Conservation (phyloP, 176 grass and related monocot genomes). For the Eremochloa ophiuroides region DNA sequence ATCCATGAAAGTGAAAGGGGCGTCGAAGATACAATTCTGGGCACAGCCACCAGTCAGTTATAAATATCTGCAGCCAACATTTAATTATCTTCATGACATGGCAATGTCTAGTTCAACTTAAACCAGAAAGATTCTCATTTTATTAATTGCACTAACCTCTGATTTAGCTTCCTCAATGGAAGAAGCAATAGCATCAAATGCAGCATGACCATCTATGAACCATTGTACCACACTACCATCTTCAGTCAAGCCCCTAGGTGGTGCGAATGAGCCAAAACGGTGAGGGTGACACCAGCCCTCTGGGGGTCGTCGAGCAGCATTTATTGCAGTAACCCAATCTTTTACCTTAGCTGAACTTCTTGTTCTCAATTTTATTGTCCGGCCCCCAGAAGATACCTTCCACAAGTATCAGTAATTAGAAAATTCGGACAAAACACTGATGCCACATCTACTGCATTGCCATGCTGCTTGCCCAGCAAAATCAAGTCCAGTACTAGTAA, state of each 20-base stretch:
- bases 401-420: not conserved
- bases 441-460: not conserved
- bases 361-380: constrained; percentile 57
- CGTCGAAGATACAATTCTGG: constrained; percentile 80
- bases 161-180: constrained; percentile 83
- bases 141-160: constrained; percentile 45
- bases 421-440: not conserved
- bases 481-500: not conserved
- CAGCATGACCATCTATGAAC: constrained; percentile 80
- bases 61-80: constrained; percentile 73
- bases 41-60: constrained; percentile 91
- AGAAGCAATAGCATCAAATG: constrained; percentile 77
- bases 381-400: constrained; percentile 63
- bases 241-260: constrained; percentile 70
- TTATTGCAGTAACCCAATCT: constrained; percentile 76
- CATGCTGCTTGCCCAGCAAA: constrained; percentile 8
- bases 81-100: constrained; percentile 19
- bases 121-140: not conserved
- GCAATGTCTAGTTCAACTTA: not conserved
- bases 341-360: constrained; percentile 64
- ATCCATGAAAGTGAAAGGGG: constrained; percentile 51
- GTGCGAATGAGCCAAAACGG: constrained; percentile 77
- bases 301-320: constrained; percentile 52
- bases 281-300: constrained; percentile 80
- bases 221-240: constrained; percentile 70